A percentile compares a stretch with the other conserved stretches of the same genome.
Conservation (phyloP, 2,329 filamentous ascomycete genomes). For the Colletotrichum lindemuthianum region DNA sequence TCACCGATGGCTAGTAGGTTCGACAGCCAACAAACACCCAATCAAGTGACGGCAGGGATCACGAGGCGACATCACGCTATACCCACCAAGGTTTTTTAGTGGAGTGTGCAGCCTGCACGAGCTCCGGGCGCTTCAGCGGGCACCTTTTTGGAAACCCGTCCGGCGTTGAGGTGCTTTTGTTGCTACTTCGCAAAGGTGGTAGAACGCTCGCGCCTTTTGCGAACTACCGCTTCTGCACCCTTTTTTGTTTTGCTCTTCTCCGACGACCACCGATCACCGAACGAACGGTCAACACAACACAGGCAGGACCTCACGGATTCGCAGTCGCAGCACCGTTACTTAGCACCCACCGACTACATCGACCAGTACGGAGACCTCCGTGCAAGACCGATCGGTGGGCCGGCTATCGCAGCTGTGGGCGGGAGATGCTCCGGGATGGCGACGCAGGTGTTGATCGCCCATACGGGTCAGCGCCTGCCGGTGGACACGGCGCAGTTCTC, state of each 20-base stretch:
- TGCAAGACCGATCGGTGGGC: constrained; percentile 16
- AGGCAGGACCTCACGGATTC: neutral
- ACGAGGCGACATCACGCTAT: constrained; percentile 37
- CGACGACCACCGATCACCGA: neutral
- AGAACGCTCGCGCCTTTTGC: constrained; percentile 25
- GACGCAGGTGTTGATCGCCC: constrained; percentile 90
- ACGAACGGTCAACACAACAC: neutral
- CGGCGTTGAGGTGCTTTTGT: constrained; percentile 10
- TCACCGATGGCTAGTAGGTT: constrained; percentile 11
- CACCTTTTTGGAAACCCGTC: constrained; percentile 26
- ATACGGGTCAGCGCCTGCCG: constrained; percentile 87
- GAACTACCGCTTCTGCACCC: constrained; percentile 14
- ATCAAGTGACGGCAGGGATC: constrained; percentile 34
- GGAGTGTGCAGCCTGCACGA: constrained; percentile 33
- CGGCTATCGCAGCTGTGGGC: constrained; percentile 29
- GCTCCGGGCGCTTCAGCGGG: constrained; percentile 32
- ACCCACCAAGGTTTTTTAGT: constrained; percentile 28
- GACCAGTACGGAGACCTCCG: neutral
- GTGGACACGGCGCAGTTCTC: constrained; percentile 80
- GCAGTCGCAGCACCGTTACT: too few species aligned
- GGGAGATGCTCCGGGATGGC: constrained; percentile 77
- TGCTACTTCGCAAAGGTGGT: too few species aligned
- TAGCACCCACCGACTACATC: too few species aligned
- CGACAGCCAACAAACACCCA: constrained; percentile 5
- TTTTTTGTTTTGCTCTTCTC: neutral